A percentile compares a stretch with the other conserved stretches of the same genome.
Evolutionary conservation across 2,329 filamentous ascomycete species (phyloP).

Genomic region (Xylariaceae sp.): DNA sequence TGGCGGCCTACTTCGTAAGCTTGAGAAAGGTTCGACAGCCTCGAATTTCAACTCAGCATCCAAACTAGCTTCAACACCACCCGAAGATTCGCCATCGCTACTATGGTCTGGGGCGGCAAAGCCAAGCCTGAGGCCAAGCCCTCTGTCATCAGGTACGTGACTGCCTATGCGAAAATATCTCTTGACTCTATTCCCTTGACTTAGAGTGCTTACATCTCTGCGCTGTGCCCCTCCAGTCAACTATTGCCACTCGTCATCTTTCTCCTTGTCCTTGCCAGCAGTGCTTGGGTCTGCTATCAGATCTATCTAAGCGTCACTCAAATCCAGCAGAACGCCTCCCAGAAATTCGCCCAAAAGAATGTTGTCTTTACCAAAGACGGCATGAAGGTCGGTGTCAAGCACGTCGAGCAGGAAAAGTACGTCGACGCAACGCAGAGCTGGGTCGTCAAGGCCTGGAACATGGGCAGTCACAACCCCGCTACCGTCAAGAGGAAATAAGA

Average conservation of each 20-base stretch:
- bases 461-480: conserved; percentile 30
- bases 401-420: conserved; percentile 65
- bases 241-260: conserved; percentile 65
- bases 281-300: conserved; percentile 66
- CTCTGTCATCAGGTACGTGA: conserved; percentile 19
- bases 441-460: conserved; percentile 63
- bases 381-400: conserved; percentile 64
- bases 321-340: conserved; percentile 60
- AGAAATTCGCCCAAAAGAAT: conserved; percentile 72
- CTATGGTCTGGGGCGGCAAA: conserved; percentile 17
- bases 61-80: too few species aligned
- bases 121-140: conserved; percentile 15
- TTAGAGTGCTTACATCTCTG: too few species aligned
- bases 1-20: too few species aligned
- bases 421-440: conserved; percentile 69
- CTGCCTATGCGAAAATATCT: too few species aligned
- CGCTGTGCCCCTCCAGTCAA: conserved; percentile 36
- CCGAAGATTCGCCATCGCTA: conserved; percentile 2
- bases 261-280: conserved; percentile 50
- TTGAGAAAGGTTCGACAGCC: too few species aligned
- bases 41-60: too few species aligned
- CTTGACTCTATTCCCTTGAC: too few species aligned
- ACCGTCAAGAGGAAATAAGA: conserved; percentile 25
- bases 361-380: conserved; percentile 73
- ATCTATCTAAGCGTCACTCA: conserved; percentile 65